Evolutionary conservation across 2,329 filamentous ascomycete species (phyloP), one percentile per base, ranked within the genome.

Genomic region (Xylariomycetidae sp.): DNA sequence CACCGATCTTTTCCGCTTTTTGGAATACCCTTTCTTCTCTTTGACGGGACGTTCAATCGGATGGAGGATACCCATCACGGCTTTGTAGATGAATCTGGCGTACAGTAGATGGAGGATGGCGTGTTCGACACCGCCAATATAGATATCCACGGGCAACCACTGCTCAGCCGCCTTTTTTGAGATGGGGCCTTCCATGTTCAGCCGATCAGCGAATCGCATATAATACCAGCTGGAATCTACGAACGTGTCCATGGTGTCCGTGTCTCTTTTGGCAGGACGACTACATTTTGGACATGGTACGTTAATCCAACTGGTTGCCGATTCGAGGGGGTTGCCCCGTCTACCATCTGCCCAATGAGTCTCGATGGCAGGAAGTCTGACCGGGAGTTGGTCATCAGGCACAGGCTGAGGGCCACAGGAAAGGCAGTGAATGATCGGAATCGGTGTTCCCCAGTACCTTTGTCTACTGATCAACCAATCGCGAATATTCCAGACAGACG

Each of bases 151-250:
- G 0, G 88, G 86, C 27, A 92, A 71, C 12, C 66, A 64, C 6
- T 54, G 52, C 41, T 72, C 66, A 10, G 76, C 75, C 9, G 69
- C 69, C 13, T 69, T 62, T n/a, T 77, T 61, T 1, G 77, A 78
- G 43, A 94, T 80, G 0, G 78, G 79, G 11, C 65, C 56, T 2
- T 70, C 51, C 11, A 66, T 45, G 45, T 92, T 89, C 13, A 78
- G 66, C 1, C 84, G 67, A 49, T 94, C 86, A 17, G 81, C 62
- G 49, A 88, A 94, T 10, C 87, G 77, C 62, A 89, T 78, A 52
- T 82, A 94, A 59, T 95, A 95, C 88, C 88, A 95, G 34, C 88
- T 94, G 2, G 88, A 94, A 61, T 94, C 88, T 40, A 95, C 88
- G 61, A 95, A 95, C 0, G 88, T 95, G 58, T 95, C 88, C 88